Base-by-base conservation (phyloP, 495 filamentous ascomycete genomes). In the Chaetomium fimeti region DNA sequence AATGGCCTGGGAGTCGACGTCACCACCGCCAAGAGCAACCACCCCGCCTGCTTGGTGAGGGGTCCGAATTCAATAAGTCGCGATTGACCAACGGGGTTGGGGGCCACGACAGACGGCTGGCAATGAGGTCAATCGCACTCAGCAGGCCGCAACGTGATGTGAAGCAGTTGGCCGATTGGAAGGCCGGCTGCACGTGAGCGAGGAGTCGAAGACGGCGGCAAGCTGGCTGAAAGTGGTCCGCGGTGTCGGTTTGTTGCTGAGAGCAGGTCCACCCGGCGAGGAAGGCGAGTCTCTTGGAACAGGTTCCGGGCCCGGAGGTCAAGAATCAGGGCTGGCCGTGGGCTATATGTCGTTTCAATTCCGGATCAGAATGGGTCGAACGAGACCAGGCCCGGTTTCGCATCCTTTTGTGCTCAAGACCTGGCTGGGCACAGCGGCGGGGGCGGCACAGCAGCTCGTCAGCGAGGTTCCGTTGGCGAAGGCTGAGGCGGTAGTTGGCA, bases 391-490 rank as follows among this genome's bases (percentile, higher is more conserved):
- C 16, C 60, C 16, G 24, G 60, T 62, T 62, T 62, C 24, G 8
- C 24, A 32, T 12, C 16, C 38, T 52, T 27, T 29, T 28, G 5
- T 28, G 27, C 20, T 43, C 59, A 9, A 16, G 20, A 12, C 22
- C 32, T 42, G 51, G 28, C 32, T 42, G 51, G 15, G 36, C n/a
- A 22, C 28, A 25, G 49, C 53, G 48, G 60, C 51, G 49, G 49
- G 60, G 47, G 29, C 25, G 60, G 60, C 60, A 47, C 60, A 62
- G 60, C 60, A 22, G 3, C 38, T 24, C 22, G 6, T n/a, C 32
- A 3, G 48, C 59, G 8, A 27, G 24, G 13, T 43, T 32, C 11
- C 5, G 36, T 54, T 43, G 32, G 32, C 8, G 32, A 9, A 36
- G 32, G 32, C 3, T 36, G 6, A 11, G 8, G 32, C 32, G 32